Conservation (phyloP, 352 stramenopile species). For the Nothophytophthora sp. region DNA sequence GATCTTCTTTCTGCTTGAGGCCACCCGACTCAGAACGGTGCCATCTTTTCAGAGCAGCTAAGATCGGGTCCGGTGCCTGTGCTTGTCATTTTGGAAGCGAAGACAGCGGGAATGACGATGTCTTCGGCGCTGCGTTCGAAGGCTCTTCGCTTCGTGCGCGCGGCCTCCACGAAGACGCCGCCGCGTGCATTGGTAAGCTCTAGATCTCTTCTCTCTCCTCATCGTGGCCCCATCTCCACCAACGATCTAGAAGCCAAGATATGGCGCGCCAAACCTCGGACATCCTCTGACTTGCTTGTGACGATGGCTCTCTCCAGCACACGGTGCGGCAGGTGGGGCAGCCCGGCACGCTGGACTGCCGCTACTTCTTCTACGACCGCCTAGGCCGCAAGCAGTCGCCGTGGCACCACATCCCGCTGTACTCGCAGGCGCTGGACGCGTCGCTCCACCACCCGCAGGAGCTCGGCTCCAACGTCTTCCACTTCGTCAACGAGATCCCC, state of each 20-base stretch:
- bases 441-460: conserved; percentile 36
- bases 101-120: conserved; percentile 8
- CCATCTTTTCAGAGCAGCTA: too few species aligned
- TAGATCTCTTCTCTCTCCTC: background rate
- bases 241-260: background rate
- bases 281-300: too few species aligned
- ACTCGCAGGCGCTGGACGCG: conserved; percentile 32
- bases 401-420: conserved; percentile 94
- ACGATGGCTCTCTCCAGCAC: conserved; percentile 45
- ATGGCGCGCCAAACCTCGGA: background rate
- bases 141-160: conserved; percentile 10
- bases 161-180: conserved; percentile 12
- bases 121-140: conserved; percentile 9
- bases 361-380: conserved; percentile 84
- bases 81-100: conserved; percentile 1
- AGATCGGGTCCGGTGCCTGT: too few species aligned
- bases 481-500: conserved; percentile 96
- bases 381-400: conserved; percentile 83
- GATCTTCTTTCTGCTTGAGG: too few species aligned
- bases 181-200: conserved; percentile 1
- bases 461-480: conserved; percentile 62
- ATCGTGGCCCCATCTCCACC: background rate
- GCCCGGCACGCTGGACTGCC: conserved; percentile 67
- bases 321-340: conserved; percentile 64
- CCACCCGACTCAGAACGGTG: too few species aligned